Base-by-base conservation (phyloP, 2,329 filamentous ascomycete genomes). In the Monosporascus sp. region DNA sequence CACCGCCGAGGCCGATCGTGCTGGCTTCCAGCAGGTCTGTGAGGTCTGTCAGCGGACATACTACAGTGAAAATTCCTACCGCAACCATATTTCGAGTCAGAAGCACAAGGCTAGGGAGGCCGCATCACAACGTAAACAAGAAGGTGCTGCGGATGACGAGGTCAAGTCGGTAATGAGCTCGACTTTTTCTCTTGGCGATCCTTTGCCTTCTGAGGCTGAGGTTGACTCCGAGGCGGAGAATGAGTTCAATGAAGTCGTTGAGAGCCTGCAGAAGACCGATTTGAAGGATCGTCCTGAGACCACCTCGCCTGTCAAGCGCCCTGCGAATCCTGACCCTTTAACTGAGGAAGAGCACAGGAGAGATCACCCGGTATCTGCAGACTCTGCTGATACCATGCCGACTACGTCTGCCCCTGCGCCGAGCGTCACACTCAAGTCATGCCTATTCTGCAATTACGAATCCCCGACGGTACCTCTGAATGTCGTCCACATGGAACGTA, bases 1-100 rank as follows among this genome's bases (percentile, higher is more conserved):
- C 17, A 89, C 82, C 43, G 91, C 91, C 37, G 90, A 93, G 58
- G 91, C 91, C 52, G 89, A 91, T 58, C 91, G 90, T 72, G 93
- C 92, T 5, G 85, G 89, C 15, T 97, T 92, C 67, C 91, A 97
- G 70, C 91, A 88, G 67, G 75, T 78, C 31, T 99, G 94, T 72
- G 78, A 84, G 3, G 80, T 86, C 20, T 99, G 94, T 76, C 82
- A 88, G 65, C 96, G 96, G 77, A 91, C 88, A 15, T 99, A 96
- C 72, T 97, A 87, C 77, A 97, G 92, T 73, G 90, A 97, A 68
- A 97, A 97, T 74, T 93, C 94, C 37, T 97, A 88, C 72, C 85
- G 87, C 67, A 99, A 97, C 72, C 94, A 99, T 68, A 71, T 97
- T 53, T 86, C 85, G 55, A 97, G 92, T 74, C 86, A 90, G 63